phyloP scores from a whole-genome alignment of 1,139 yeast genomes.

The Wickerhamiella pararugosa region DNA sequence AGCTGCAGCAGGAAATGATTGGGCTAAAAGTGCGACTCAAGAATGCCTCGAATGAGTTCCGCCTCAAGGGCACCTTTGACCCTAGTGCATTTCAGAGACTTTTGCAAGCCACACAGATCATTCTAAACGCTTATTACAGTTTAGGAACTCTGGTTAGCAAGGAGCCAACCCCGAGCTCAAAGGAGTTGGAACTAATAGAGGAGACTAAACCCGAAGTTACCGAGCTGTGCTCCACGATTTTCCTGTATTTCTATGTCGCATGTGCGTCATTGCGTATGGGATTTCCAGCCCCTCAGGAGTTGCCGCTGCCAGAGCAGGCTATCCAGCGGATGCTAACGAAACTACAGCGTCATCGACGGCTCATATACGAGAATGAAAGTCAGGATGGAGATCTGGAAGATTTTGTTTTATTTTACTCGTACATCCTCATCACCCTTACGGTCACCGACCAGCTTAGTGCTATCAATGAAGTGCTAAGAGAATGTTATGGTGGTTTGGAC shows the following conservation, averaged over 20 bases:
- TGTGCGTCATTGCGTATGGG: slow-evolving; percentile 66
- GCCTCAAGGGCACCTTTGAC: slow-evolving; percentile 66
- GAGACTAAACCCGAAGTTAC: slow-evolving; percentile 44
- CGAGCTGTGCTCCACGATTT: slow-evolving; percentile 58
- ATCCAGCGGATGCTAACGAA: slow-evolving; percentile 54
- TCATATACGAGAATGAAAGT: not conserved
- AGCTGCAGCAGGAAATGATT: slow-evolving; percentile 37
- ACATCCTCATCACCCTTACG: slow-evolving; percentile 54
- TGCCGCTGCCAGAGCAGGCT: slow-evolving; percentile 68
- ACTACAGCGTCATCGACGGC: slow-evolving; percentile 26
- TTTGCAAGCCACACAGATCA: slow-evolving; percentile 42
- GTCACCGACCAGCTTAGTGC: slow-evolving; percentile 50
- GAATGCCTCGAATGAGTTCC: slow-evolving; percentile 55
- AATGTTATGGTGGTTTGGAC: slow-evolving; percentile 47
- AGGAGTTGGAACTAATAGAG: slow-evolving; percentile 42
- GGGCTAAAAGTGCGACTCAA: slow-evolving; percentile 46
- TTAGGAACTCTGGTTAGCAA: slow-evolving; percentile 51
- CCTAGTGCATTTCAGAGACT: slow-evolving; percentile 35
- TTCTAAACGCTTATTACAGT: slow-evolving; percentile 63
- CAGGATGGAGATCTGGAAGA: slow-evolving; percentile 35
- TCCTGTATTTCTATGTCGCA: slow-evolving; percentile 60
- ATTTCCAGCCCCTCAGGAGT: slow-evolving; percentile 59
- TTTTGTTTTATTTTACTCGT: slow-evolving; percentile 60
- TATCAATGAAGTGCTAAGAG: slow-evolving; percentile 39
- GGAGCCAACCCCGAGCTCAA: slow-evolving; percentile 38